These are phyloP conservation scores for Tylopilus balloui DNA, from an alignment of 768 basidiomycete species.

Conservation along the genomic window DNA sequence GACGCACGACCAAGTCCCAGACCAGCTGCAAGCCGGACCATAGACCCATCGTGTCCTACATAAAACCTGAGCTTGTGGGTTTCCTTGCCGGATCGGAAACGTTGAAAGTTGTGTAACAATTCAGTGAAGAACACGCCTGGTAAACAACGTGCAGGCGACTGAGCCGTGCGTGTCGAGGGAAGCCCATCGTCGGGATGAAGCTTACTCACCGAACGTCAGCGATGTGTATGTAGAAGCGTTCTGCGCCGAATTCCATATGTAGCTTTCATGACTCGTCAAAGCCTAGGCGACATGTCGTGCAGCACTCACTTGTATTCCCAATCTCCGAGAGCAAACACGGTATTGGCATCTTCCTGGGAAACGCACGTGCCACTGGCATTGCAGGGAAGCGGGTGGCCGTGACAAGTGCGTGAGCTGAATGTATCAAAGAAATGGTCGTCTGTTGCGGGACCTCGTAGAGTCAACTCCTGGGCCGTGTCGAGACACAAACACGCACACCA, in stretches of 20 bases:
- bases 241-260: constrained; percentile 47
- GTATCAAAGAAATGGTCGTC: constrained; percentile 48
- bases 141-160: neutral
- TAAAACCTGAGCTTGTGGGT: constrained; percentile 37
- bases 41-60: constrained; percentile 47
- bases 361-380: constrained; percentile 41
- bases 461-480: neutral
- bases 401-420: constrained; percentile 46
- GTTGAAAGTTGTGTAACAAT: constrained; percentile 37
- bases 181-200: neutral
- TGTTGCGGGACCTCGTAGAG: neutral
- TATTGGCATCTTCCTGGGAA: constrained; percentile 41
- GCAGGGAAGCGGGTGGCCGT: constrained; percentile 39
- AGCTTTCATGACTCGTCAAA: constrained; percentile 29
- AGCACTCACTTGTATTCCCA: constrained; percentile 52
- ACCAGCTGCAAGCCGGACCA: constrained; percentile 38
- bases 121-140: constrained; percentile 45
- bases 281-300: neutral
- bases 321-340: constrained; percentile 52
- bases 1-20: constrained; percentile 36
- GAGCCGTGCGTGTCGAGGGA: neutral
- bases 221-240: constrained; percentile 41
- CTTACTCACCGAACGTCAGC: constrained; percentile 43
- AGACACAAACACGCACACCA: constrained; percentile 38
- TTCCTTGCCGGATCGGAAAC: constrained; percentile 33